These are phyloP conservation scores for Tilletia indica DNA, from an alignment of 1,284 basidiomycete genomes.

Conservation along the genomic window DNA sequence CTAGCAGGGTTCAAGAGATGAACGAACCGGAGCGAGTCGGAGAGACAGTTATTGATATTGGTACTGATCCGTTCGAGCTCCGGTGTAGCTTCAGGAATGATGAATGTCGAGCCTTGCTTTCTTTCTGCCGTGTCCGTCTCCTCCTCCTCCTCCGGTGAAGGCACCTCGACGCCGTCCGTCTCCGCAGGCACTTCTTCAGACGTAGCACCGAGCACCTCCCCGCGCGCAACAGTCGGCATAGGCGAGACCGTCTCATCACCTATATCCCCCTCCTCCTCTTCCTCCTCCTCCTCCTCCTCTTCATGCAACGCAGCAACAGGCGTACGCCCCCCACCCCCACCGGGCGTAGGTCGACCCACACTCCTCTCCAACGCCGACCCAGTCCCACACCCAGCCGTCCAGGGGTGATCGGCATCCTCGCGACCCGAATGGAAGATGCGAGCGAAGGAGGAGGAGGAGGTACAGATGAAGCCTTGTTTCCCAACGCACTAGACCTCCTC, in stretches of 20 bases:
- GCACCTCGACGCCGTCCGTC: neutral
- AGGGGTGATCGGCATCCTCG: neutral
- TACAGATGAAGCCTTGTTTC: neutral
- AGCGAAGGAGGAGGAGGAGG: too few relatives aligned
- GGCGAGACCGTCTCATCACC: constrained; percentile 12
- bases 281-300: constrained; percentile 6
- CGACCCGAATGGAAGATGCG: neutral
- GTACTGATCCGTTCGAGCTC: constrained; percentile 44
- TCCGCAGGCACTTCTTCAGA: neutral
- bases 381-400: neutral
- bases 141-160: constrained; percentile 4
- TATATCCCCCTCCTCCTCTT: neutral
- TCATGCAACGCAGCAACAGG: too few relatives aligned
- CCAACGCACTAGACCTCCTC: neutral
- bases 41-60: constrained; percentile 46
- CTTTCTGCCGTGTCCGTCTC: constrained; percentile 8
- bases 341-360: too few relatives aligned
- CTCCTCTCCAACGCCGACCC: too few relatives aligned
- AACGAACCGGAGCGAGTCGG: constrained; percentile 43
- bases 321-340: too few relatives aligned
- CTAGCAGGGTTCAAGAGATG: constrained; percentile 32
- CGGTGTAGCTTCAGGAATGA: constrained; percentile 29
- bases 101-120: constrained; percentile 14
- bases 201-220: neutral
- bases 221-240: neutral